Percentiles rank a stretch among this genome's conserved stretches.
These are phyloP conservation scores for Plenodomus lindquistii DNA, from an alignment of 2,329 filamentous ascomycete genomes.

Conservation along the genomic window DNA sequence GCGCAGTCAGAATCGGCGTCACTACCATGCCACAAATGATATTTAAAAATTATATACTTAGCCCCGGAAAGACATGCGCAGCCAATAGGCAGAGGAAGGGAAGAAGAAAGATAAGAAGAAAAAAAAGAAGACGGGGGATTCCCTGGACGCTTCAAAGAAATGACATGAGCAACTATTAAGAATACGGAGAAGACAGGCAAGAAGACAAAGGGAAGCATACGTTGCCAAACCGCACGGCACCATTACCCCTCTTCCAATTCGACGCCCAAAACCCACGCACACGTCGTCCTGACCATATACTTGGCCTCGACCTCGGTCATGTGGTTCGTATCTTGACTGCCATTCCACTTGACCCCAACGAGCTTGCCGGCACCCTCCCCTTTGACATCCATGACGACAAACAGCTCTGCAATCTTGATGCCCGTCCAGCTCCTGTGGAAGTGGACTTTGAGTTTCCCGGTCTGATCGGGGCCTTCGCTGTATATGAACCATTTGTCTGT, in stretches of 20 bases:
- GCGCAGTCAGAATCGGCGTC: too few relatives aligned
- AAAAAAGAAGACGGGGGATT: too few relatives aligned
- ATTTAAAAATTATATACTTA: too few relatives aligned
- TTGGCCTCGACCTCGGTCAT: conserved; percentile 36
- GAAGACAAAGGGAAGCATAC: background rate
- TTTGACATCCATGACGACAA: conserved; percentile 40
- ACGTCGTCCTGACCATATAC: conserved; percentile 29
- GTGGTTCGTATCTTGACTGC: conserved; percentile 27
- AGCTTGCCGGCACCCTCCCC: conserved; percentile 41
- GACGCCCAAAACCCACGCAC: conserved; percentile 29
- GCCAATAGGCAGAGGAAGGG: too few relatives aligned
- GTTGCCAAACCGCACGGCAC: background rate
- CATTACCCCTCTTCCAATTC: conserved; percentile 58
- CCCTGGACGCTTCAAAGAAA: too few relatives aligned
- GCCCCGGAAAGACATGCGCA: too few relatives aligned
- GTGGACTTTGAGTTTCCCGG: conserved; percentile 42
- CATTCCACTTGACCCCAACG: conserved; percentile 42
- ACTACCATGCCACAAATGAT: too few relatives aligned
- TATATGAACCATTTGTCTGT: conserved; percentile 42
- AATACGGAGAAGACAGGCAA: background rate
- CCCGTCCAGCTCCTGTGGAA: conserved; percentile 41
- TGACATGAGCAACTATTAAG: too few relatives aligned
- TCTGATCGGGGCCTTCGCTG: conserved; percentile 36
- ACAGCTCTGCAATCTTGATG: conserved; percentile 38
- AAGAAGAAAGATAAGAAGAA: too few relatives aligned